A percentile compares a stretch with the other conserved stretches of the same genome.
These are phyloP conservation scores for Dictyostelium discoideum DNA, from an alignment of 78 protist genomes.

Conservation along the genomic window DNA sequence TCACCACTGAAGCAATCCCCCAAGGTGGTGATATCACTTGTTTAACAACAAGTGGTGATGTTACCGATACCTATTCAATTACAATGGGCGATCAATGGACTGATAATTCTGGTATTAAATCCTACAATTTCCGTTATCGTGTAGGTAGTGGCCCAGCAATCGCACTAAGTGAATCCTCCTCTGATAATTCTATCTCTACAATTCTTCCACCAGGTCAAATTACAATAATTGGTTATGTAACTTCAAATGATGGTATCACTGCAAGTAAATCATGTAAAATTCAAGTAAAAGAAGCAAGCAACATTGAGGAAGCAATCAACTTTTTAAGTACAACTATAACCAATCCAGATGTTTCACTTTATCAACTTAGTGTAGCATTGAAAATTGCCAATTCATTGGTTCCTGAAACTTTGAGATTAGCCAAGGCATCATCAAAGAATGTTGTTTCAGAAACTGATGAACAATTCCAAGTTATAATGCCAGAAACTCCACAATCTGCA, in stretches of 20 bases:
- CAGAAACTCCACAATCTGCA: background rate
- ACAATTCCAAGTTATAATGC: background rate
- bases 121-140: conserved; percentile 27
- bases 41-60: background rate
- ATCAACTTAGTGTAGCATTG: background rate
- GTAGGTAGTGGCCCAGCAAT: background rate
- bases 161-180: conserved; percentile 23
- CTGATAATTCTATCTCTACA: background rate
- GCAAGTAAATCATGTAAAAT: background rate
- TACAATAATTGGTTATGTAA: conserved; percentile 22
- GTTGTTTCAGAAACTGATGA: background rate
- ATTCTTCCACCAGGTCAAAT: conserved; percentile 34
- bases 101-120: conserved; percentile 26
- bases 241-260: conserved; percentile 1
- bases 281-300: background rate
- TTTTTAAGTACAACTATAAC: background rate
- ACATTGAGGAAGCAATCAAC: background rate
- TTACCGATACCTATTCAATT: conserved; percentile 21
- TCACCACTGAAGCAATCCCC: conserved; percentile 52
- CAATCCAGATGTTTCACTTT: background rate
- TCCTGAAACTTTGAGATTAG: background rate
- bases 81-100: conserved; percentile 46
- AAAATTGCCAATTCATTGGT: conserved; percentile 33
- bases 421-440: background rate
- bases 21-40: conserved; percentile 40